Evolutionary conservation across 2,329 filamentous ascomycete genomes (phyloP).

Genomic region (Whalleya microplaca): DNA sequence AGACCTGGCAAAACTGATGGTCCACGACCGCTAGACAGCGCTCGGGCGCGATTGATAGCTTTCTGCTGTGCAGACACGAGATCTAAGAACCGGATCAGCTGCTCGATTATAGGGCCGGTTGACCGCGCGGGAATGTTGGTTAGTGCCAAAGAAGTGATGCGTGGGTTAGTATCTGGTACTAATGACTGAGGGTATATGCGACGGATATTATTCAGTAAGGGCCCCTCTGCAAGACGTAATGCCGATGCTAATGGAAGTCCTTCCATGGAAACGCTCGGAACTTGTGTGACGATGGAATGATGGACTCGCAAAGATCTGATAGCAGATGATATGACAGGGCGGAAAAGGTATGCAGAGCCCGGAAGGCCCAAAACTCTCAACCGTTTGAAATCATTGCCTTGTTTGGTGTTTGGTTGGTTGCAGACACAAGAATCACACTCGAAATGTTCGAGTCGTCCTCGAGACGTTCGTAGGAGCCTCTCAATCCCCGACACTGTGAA

Average conservation of each 20-base stretch:
- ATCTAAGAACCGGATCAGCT: conserved; percentile 52
- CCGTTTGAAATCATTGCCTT: conserved; percentile 34
- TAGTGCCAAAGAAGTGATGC: conserved; percentile 56
- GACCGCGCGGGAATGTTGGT: conserved; percentile 59
- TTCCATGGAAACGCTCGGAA: conserved; percentile 49
- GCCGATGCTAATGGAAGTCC: conserved; percentile 42
- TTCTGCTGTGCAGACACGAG: conserved; percentile 54
- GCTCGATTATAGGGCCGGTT: conserved; percentile 51
- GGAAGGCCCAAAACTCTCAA: conserved; percentile 48
- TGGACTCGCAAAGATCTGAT: conserved; percentile 58
- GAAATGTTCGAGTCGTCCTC: conserved; percentile 55
- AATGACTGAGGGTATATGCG: conserved; percentile 53
- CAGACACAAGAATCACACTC: conserved; percentile 51
- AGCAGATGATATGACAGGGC: conserved; percentile 57
- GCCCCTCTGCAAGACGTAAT: conserved; percentile 49
- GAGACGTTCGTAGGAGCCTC: conserved; percentile 46
- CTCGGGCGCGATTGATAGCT: conserved; percentile 41
- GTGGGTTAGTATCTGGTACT: conserved; percentile 60
- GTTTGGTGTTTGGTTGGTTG: conserved; percentile 9
- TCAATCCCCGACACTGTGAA: conserved; percentile 50
- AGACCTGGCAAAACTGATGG: conserved; percentile 54
- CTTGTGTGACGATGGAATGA: conserved; percentile 62
- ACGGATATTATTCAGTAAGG: conserved; percentile 47
- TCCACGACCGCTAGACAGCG: conserved; percentile 37
- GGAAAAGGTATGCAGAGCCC: conserved; percentile 51